Evolutionary conservation across 805 yeast genomes (phyloP), one percentile per base, ranked within the genome.

Genomic region (Pachysolen tannophilus): DNA sequence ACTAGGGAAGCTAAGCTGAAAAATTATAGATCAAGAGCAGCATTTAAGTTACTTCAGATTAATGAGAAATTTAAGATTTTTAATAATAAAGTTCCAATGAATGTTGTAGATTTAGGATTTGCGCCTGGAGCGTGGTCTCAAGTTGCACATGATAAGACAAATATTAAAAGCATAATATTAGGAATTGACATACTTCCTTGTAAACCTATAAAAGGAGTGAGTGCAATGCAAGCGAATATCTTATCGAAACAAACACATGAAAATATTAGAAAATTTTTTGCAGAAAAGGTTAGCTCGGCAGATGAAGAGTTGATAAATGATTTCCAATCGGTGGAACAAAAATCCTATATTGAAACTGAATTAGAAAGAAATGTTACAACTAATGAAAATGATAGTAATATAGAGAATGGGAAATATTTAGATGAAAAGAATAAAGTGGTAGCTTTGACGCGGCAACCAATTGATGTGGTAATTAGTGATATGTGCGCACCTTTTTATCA

Each of bases 41-140:
- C 97, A 0, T 90, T 76, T 60, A 92, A 92, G 50, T 62, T 92
- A 23, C 54, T 77, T 16, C 94, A 90, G 50, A 66, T 92, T 8
- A 77, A 88, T 52, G 63, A 74, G 11, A 75, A 71, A 46, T 82
- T 65, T 56, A 55, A 63, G 21, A 41, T 92, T 2, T 78, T 90
- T 53, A 55, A 58, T 26, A 65, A 33, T 2, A 34, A 46, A 15
- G 50, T 48, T 39, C 65, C 75, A 0, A 66, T 60, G 43, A 71
- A 75, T 28, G 82, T 92, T 1, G 75, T 92, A 4, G 98, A 92
- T 60, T 60, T 92, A 30, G 95, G 96, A 0, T 87, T 77, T 54
- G 94, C 95, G 0, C 96, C 96, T 0, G 96, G 96, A 0, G 87
- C 95, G 3, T 86, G 96, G 96, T 74, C 90, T 7, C 95, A 86